These are phyloP conservation scores for Xylariaceae sp. DNA, from an alignment of 2,329 filamentous ascomycete species.

Conservation along the genomic window DNA sequence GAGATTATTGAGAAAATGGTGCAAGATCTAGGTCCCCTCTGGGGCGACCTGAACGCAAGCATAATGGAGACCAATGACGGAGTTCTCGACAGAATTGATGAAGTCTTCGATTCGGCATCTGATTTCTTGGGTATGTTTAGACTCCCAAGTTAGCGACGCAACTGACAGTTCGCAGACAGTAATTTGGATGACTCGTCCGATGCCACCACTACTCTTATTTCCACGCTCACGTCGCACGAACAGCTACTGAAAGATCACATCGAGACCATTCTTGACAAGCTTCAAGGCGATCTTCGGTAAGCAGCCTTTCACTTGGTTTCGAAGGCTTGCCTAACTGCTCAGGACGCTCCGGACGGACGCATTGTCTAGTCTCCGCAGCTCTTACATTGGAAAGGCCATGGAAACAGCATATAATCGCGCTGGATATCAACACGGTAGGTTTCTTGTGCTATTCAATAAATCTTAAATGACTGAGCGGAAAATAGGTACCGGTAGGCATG, in stretches of 20 bases:
- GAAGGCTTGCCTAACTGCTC: neutral
- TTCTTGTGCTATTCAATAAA: neutral
- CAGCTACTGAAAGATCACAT: constrained; percentile 38
- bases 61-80: constrained; percentile 27
- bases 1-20: constrained; percentile 49
- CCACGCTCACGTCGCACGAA: constrained; percentile 39
- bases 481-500: constrained; percentile 43
- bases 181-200: constrained; percentile 6
- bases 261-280: constrained; percentile 30
- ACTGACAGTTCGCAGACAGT: constrained; percentile 14
- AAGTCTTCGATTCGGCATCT: constrained; percentile 20
- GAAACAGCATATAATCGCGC: constrained; percentile 42
- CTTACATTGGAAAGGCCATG: constrained; percentile 47
- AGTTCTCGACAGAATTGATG: constrained; percentile 20
- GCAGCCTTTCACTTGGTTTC: constrained; percentile 8
- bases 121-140: constrained; percentile 14
- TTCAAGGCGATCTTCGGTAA: constrained; percentile 28
- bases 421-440: constrained; percentile 43
- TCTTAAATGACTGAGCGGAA: neutral
- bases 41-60: constrained; percentile 35
- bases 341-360: constrained; percentile 45
- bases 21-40: constrained; percentile 41
- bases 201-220: constrained; percentile 27
- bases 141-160: neutral
- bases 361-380: constrained; percentile 46